These are phyloP conservation scores for Bruguiera hainesii DNA, from an alignment of 441 rosid species.

Conservation along the genomic window DNA sequence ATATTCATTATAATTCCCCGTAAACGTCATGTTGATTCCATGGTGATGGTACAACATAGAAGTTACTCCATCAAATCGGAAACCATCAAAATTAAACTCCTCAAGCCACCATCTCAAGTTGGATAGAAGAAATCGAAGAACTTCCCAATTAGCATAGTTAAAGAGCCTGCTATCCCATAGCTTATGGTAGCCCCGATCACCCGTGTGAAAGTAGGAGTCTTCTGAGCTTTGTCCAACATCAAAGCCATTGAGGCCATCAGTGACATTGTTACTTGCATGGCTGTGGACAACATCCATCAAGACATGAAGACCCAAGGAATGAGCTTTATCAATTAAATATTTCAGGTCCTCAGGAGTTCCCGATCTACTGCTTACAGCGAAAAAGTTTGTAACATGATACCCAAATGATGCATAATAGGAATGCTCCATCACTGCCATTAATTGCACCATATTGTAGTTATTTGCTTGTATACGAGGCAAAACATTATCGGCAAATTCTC, in stretches of 20 bases:
- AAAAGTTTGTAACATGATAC: conserved; percentile 76
- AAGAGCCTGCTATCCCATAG: conserved; percentile 83
- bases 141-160: conserved; percentile 88
- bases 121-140: conserved; percentile 78
- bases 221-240: conserved; percentile 77
- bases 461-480: conserved; percentile 70
- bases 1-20: conserved; percentile 66
- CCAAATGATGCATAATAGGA: conserved; percentile 88
- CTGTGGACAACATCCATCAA: conserved; percentile 80
- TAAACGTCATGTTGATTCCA: conserved; percentile 65
- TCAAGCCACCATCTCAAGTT: conserved; percentile 90
- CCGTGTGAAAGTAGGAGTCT: conserved; percentile 75
- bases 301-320: conserved; percentile 68
- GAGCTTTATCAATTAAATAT: conserved; percentile 83
- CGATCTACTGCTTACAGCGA: conserved; percentile 78
- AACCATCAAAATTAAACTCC: conserved; percentile 78
- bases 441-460: conserved; percentile 69
- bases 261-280: conserved; percentile 76
- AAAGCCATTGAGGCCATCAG: conserved; percentile 87
- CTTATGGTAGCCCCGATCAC: conserved; percentile 72
- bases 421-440: conserved; percentile 90
- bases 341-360: conserved; percentile 89
- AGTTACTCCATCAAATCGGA: conserved; percentile 81
- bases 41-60: conserved; percentile 87
- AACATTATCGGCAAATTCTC: conserved; percentile 78